Base-by-base conservation (phyloP, 129 eudicot species). In the Solidago caesia region DNA sequence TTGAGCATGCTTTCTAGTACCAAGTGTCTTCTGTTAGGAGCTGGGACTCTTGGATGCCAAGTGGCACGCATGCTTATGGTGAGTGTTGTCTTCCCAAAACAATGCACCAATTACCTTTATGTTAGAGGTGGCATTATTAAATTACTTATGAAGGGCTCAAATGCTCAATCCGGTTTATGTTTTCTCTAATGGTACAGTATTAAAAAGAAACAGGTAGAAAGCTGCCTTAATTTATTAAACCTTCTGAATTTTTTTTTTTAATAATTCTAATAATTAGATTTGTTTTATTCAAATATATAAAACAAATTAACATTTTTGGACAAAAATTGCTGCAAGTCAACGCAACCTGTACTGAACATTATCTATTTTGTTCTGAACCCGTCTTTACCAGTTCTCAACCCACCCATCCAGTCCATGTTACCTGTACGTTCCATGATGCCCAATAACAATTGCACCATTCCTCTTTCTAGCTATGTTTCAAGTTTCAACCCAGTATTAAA, bases 31-130 rank as follows among this genome's bases (percentile, higher is more conserved):
- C 87, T 93, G 77, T 71, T 93, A 68, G 98, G 98, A 65, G 97
- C 96, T 2, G 98, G 98, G 51, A 90, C 98, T 70, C 98, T 94
- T 70, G 98, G 98, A 71, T 94, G 98, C 82, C 92, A 94, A 82
- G 98, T 94, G 72, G 97, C 98, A 60, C 97, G 97, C 58, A 86
- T 89, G 87, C 97, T 94, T 76, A 86, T 94, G 98, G 98, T 94
- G 85, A 78, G 96, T 75, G 59, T 60, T 66, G 7, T 16, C 58
- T 21, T 64, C 44, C 10, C 3, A 44, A 66, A 47, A 78, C 39
- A 44, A 16, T n/a, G 61, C 61, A 56, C 14, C 3, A 16, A 8
- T 53, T 52, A 14, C 58, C 6, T 52, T 53, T 53, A 13, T 21
- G 15, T 11, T 53, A 51, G 21, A 53, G 15, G 14, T n/a, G 25